Conservation (phyloP, 225 moss, liverwort and hornwort genomes). For the Pseudoscleropodium purum region DNA sequence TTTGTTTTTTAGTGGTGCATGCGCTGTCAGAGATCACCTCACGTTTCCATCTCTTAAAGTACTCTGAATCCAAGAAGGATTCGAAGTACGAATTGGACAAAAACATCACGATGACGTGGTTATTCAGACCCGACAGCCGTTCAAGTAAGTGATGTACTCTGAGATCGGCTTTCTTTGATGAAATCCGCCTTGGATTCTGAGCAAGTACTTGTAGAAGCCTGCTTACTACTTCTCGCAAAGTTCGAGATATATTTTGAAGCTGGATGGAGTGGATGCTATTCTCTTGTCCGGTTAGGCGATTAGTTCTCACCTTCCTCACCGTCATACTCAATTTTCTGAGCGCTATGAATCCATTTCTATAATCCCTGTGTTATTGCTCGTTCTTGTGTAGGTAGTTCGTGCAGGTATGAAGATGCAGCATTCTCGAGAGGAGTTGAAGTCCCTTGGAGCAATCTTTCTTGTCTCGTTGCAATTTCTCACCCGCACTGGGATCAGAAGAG, state of each 20-base stretch:
- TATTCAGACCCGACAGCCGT: neutral
- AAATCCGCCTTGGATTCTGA: neutral
- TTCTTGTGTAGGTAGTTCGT: neutral
- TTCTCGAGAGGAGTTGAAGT: neutral
- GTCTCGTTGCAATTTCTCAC: constrained; percentile 13
- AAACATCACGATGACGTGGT: neutral
- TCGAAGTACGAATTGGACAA: neutral
- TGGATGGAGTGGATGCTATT: neutral
- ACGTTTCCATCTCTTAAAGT: neutral
- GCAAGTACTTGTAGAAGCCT: neutral
- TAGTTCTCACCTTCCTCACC: neutral
- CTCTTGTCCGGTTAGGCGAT: neutral
- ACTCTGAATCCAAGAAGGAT: neutral
- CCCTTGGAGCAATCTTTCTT: neutral
- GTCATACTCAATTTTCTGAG: neutral
- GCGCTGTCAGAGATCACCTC: neutral
- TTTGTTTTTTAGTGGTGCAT: neutral
- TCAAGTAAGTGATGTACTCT: neutral
- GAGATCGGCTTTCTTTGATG: neutral
- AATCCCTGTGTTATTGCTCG: neutral
- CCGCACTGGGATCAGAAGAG: constrained; percentile 51
- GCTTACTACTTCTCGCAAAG: neutral
- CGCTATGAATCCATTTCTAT: neutral
- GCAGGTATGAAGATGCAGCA: neutral
- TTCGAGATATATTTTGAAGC: neutral